These are phyloP conservation scores for Claviceps purpurea DNA, from an alignment of 2,329 filamentous ascomycete species.

Conservation along the genomic window DNA sequence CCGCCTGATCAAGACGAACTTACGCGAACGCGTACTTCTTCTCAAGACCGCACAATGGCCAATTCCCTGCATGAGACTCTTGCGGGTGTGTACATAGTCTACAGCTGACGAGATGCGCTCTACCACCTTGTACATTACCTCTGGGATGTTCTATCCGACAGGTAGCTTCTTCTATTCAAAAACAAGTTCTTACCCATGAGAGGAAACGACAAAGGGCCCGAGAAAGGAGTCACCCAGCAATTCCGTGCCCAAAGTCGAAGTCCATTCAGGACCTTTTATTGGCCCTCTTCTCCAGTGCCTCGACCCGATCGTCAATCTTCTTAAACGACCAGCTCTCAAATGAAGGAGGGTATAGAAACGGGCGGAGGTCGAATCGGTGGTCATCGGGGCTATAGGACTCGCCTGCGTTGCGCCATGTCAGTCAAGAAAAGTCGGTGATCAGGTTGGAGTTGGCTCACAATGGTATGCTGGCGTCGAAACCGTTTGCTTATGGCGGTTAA, in stretches of 20 bases:
- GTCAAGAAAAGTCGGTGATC: not conserved
- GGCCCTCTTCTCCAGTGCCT: conserved; percentile 16
- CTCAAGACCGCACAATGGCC: too few species aligned
- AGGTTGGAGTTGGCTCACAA: not conserved
- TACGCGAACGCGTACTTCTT: too few species aligned
- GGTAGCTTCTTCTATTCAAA: too few species aligned
- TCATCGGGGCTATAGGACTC: conserved; percentile 2
- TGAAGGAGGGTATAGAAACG: conserved; percentile 18
- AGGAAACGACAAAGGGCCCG: too few species aligned
- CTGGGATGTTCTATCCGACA: too few species aligned
- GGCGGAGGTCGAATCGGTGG: conserved; percentile 9
- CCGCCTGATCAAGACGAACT: too few species aligned
- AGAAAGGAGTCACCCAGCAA: too few species aligned
- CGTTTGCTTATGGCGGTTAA: conserved; percentile 6
- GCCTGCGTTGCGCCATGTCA: not conserved
- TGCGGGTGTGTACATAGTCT: too few species aligned
- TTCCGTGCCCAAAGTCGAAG: not conserved
- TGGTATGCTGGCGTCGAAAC: conserved; percentile 1
- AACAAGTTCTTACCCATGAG: too few species aligned
- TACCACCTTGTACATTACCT: too few species aligned
- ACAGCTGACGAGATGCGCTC: too few species aligned
- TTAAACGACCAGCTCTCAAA: conserved; percentile 24
- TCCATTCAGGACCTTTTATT: not conserved
- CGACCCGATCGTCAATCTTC: conserved; percentile 24
- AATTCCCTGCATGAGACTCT: too few species aligned